Evolutionary conservation across 2,329 filamentous ascomycete genomes (phyloP).

Genomic region (Aspergillus awamori): DNA sequence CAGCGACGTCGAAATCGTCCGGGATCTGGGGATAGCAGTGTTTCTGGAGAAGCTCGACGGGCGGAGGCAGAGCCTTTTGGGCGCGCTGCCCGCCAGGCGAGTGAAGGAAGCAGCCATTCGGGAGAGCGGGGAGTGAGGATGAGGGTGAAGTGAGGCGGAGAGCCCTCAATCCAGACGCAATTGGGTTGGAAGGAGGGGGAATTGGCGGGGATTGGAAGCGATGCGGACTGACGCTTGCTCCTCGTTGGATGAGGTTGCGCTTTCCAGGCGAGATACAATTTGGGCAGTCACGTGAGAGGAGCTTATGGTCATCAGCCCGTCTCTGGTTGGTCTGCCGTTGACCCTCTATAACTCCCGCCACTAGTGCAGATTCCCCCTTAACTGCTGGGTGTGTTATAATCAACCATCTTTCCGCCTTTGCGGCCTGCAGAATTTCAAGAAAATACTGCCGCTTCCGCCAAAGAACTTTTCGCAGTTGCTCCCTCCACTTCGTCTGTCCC

Average conservation of each 20-base stretch:
- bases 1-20: conserved; percentile 59
- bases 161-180: conserved; percentile 43
- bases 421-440: conserved; percentile 19
- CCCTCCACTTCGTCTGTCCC: conserved; percentile 27
- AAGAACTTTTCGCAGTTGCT: conserved; percentile 40
- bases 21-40: conserved; percentile 49
- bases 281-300: conserved; percentile 37
- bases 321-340: conserved; percentile 34
- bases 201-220: conserved; percentile 34
- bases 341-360: conserved; percentile 22
- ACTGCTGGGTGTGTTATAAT: conserved; percentile 24
- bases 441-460: conserved; percentile 31
- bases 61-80: conserved; percentile 61
- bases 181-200: conserved; percentile 37
- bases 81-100: conserved; percentile 61
- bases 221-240: conserved; percentile 32
- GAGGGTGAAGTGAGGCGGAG: conserved; percentile 28
- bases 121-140: conserved; percentile 23
- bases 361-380: background rate
- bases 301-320: conserved; percentile 40
- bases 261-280: conserved; percentile 33
- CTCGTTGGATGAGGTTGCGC: conserved; percentile 31
- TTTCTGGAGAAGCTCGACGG: conserved; percentile 51
- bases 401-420: conserved; percentile 26
- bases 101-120: conserved; percentile 64